Percentiles rank a stretch among this genome's conserved stretches.
Evolutionary conservation across 805 yeast genomes (phyloP).

Genomic region (Candida maesae): DNA sequence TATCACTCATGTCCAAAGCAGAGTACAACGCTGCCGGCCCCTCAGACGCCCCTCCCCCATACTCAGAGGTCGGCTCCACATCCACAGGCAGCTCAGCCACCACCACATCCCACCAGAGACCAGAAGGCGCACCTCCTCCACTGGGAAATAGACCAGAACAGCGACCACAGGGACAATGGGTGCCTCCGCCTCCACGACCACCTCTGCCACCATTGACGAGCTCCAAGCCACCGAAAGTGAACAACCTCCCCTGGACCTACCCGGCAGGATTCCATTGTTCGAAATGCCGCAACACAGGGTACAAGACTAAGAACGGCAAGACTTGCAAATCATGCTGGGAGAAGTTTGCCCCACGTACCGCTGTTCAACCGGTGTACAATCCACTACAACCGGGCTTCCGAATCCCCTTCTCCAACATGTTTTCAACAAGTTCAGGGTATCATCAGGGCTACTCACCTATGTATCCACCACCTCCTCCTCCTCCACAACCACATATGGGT

Average conservation of each 20-base stretch:
- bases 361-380: constrained; percentile 4
- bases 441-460: too few relatives aligned
- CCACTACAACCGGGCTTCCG: constrained; percentile 5
- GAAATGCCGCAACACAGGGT: constrained; percentile 75
- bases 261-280: constrained; percentile 59
- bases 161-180: constrained; percentile 1
- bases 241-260: constrained; percentile 52
- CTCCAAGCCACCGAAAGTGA: neutral
- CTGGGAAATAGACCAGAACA: too few relatives aligned
- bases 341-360: constrained; percentile 38
- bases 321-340: constrained; percentile 72
- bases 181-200: neutral
- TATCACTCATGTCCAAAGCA: too few relatives aligned
- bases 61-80: constrained; percentile 1
- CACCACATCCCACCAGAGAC: neutral
- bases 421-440: constrained; percentile 1
- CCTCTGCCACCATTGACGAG: neutral
- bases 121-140: constrained; percentile 1
- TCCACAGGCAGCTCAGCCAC: neutral
- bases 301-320: constrained; percentile 48
- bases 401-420: constrained; percentile 22
- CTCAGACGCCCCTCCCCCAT: constrained; percentile 11
- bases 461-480: constrained; percentile 3
- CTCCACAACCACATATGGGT: too few relatives aligned
- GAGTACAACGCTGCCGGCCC: too few relatives aligned